Percentiles rank a stretch among this genome's conserved stretches.
Conservation (phyloP, 176 grass and related monocot species). For the Saccharum spontaneum region DNA sequence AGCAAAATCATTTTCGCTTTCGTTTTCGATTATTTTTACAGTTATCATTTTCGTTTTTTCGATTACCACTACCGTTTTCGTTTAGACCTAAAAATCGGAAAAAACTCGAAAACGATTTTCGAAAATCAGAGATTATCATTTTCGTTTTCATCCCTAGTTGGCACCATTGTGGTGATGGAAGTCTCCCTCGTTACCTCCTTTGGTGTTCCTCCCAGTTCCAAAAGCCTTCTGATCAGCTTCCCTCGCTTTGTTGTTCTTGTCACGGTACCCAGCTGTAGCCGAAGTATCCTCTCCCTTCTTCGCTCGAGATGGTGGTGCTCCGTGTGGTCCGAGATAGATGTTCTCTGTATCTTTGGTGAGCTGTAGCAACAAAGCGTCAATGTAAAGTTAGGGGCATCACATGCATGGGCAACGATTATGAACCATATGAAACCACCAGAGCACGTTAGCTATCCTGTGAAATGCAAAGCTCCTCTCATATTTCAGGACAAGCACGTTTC, state of each 20-base stretch:
- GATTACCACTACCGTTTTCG: no score
- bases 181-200: constrained; percentile 42
- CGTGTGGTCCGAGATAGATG: constrained; percentile 90
- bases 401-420: constrained; percentile 9
- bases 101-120: no score
- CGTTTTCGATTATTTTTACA: no score
- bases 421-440: neutral
- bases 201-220: constrained; percentile 51
- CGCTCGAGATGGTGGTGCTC: constrained; percentile 60
- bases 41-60: no score
- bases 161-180: constrained; percentile 38
- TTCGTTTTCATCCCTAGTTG: no score
- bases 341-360: constrained; percentile 65
- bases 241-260: constrained; percentile 64
- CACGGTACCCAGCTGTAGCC: constrained; percentile 36
- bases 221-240: constrained; percentile 60
- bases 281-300: constrained; percentile 63
- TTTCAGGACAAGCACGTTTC: constrained; percentile 26
- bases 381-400: neutral
- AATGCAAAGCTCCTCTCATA: neutral
- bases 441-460: neutral
- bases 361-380: constrained; percentile 23
- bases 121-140: no score
- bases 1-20: no score
- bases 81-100: no score